phyloP scores from a whole-genome alignment of 768 basidiomycete genomes.

The Phanerodontia chrysosporium region DNA sequence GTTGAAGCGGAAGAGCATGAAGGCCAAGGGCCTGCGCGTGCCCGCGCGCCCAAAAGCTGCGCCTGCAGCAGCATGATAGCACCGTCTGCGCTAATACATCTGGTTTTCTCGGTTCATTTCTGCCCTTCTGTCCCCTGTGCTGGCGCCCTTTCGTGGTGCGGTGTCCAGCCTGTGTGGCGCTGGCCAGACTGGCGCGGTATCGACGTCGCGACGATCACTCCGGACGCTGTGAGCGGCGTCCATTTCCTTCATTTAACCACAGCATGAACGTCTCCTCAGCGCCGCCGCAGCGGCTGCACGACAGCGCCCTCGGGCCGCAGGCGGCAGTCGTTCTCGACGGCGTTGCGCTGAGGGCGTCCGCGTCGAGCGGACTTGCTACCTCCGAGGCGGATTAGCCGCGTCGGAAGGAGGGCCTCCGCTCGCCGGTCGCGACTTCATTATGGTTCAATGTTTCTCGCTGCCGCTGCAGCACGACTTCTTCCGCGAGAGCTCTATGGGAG shows the following conservation, averaged over 20 bases:
- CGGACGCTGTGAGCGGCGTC: background rate
- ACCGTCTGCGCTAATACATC: background rate
- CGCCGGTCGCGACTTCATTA: background rate
- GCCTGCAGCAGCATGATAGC: conserved; percentile 14
- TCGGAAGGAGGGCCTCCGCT: background rate
- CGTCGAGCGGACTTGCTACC: no score
- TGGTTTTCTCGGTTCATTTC: background rate
- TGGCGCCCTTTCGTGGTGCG: background rate
- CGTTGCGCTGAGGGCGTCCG: no score
- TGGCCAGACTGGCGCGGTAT: background rate
- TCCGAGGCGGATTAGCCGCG: no score
- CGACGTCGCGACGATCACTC: no score
- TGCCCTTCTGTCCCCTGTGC: background rate
- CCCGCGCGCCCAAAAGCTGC: conserved; percentile 42
- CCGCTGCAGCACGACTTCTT: background rate
- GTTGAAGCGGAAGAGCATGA: conserved; percentile 71
- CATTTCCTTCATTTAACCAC: background rate
- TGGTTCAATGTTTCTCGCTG: background rate
- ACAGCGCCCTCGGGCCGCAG: no score
- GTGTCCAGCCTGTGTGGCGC: background rate
- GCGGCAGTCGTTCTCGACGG: no score
- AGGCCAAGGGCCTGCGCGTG: conserved; percentile 67
- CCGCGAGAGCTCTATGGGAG: background rate
- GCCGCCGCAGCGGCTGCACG: no score
- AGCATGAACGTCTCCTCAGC: background rate